Base-by-base conservation (phyloP, 345 rosid genomes). In the Theobroma cacao region DNA sequence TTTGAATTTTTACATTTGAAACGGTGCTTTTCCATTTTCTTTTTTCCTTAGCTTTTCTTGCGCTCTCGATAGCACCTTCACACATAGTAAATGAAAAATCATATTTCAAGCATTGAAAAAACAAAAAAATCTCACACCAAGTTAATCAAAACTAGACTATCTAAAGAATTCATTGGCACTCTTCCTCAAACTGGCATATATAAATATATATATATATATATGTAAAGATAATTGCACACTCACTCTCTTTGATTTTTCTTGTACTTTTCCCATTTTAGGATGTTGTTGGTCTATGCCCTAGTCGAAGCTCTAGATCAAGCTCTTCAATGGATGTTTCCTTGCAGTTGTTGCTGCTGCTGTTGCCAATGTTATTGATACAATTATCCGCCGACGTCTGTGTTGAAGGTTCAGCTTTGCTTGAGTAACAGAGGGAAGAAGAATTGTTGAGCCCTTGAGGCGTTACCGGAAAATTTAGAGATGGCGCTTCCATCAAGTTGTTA, bases 231-330 rank as follows among this genome's bases (percentile, higher is more conserved):
- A 34, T 76, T 52, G 22, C 56, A 69, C 75, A 79, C 75, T 74
- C 81, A 65, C 82, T 78, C 55, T 41, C 76, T 53, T 55, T 45
- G 72, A 22, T 77, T 48, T 40, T 38, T 36, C 17, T 30, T 9
- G 11, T 0, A 0, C 47, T 34, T 15, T 59, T 75, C 26, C 56
- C 36, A 3, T 45, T 62, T 22, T 77, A 79, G 4, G 84, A 33
- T 52, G 80, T 9, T 48, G 82, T 78, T 75, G 78, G 80, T 47
- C 86, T 78, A 34, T 82, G 91, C 85, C 97, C 93, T 78, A 94
- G 84, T 81, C 98, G 91, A 76, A 94, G 97, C 86, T 92, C 98
- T 74, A 94, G 89, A 91, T 94, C 98, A 83, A 89, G 77, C 80
- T 91, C 97, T 84, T 91, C 95, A 68, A 68, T 76, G 22, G 78